Evolutionary conservation across 2,329 filamentous ascomycete genomes (phyloP).

Genomic region (Diaporthe eres): DNA sequence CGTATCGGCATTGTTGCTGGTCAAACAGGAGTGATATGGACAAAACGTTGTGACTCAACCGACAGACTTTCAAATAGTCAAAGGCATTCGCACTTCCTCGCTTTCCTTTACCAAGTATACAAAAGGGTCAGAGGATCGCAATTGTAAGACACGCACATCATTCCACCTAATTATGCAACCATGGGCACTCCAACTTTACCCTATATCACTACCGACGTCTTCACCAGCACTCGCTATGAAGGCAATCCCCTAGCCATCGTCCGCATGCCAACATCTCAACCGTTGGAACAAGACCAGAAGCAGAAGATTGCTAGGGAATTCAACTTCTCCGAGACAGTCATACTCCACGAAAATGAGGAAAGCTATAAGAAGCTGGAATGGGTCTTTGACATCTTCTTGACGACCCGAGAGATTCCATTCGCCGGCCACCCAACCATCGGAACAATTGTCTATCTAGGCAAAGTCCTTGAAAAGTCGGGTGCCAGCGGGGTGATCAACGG

Average conservation of each 20-base stretch:
- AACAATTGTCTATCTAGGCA: neutral
- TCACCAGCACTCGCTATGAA: neutral
- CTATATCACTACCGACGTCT: neutral
- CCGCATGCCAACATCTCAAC: neutral
- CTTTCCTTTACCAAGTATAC: neutral
- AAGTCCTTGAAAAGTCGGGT: neutral
- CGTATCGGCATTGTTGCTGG: neutral
- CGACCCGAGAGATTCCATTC: neutral
- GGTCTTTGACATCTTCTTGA: neutral
- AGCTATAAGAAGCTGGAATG: neutral
- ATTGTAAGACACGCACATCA: neutral
- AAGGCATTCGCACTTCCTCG: neutral
- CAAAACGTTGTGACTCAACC: neutral
- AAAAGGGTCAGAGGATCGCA: neutral
- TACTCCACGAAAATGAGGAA: neutral
- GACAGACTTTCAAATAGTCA: neutral
- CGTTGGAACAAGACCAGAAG: neutral
- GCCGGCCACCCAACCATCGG: neutral
- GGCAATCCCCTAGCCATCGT: neutral
- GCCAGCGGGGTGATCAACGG: neutral
- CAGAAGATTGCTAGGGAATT: neutral
- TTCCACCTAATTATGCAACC: neutral
- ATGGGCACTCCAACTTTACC: neutral
- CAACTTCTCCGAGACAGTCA: neutral
- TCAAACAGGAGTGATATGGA: neutral